Percentiles rank a stretch among this genome's conserved stretches.
Evolutionary conservation across 768 basidiomycete species (phyloP).

Genomic region (Rhodotorula kratochvilovae): DNA sequence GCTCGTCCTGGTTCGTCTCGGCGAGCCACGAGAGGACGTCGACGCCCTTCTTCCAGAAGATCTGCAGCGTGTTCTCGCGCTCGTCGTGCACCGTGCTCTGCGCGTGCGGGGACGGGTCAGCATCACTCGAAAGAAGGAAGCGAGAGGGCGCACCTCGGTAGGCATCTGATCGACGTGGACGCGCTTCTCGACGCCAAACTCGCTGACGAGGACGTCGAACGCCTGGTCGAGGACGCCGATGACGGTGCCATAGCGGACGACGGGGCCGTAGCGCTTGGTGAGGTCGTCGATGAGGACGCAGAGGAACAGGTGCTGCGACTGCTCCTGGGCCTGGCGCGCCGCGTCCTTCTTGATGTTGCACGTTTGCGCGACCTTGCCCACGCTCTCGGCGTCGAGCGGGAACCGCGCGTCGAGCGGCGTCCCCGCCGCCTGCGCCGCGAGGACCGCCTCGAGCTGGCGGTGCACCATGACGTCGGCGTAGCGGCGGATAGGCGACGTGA

Average conservation of each 20-base stretch:
- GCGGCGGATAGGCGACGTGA: conserved; percentile 56
- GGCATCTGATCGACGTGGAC: conserved; percentile 99
- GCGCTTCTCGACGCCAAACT: conserved; percentile 98
- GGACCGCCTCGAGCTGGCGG: conserved; percentile 85
- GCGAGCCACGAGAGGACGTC: conserved; percentile 94
- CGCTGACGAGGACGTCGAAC: conserved; percentile 90
- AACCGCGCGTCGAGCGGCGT: conserved; percentile 74
- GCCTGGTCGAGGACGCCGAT: conserved; percentile 95
- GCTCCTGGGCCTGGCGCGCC: conserved; percentile 86
- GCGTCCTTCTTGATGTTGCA: conserved; percentile 76
- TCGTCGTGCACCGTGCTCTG: conserved; percentile 96
- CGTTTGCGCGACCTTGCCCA: conserved; percentile 94
- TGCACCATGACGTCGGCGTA: conserved; percentile 85
- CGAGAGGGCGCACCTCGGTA: conserved; percentile 65
- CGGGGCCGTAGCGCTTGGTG: conserved; percentile 89
- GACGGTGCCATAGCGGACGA: conserved; percentile 89
- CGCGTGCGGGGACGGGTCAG: background rate
- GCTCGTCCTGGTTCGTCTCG: conserved; percentile 92
- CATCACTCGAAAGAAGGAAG: too few relatives aligned
- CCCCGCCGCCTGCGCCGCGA: conserved; percentile 45
- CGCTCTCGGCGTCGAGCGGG: conserved; percentile 93
- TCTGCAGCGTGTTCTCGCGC: conserved; percentile 81
- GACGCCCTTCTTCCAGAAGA: conserved; percentile 81
- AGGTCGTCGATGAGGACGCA: conserved; percentile 91
- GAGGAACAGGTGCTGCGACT: conserved; percentile 90